Evolutionary conservation across 306 rosid species (phyloP), one percentile per base, ranked within the genome.

Genomic region (Dalbergia oliveri): DNA sequence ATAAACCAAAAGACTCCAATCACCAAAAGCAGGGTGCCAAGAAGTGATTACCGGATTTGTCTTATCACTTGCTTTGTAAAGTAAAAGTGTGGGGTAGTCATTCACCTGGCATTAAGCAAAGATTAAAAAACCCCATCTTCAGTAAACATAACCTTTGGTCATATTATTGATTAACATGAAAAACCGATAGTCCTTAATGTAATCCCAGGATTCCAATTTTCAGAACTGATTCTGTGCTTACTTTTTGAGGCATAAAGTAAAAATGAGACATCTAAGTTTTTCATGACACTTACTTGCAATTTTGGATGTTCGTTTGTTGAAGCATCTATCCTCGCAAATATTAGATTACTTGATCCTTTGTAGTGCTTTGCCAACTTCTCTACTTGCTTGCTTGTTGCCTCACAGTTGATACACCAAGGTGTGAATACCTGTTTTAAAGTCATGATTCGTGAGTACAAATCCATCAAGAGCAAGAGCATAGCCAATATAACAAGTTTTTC

Each of bases 391-490:
- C 80, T 90, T 21, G 85, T 93, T 72, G 90, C 79, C 84, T 95
- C 98, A 61, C 99, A 95, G 72, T 75, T 88, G 78, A 87, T 79
- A 84, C 99, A 95, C 99, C 99, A 93, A 37, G 99, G 98, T 13
- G 99, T 83, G 63, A 79, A 85, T 54, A 95, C 97, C 99, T 95
- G 84, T 85, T 87, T 81, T 84, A 75, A 26, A 78, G 76, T 64
- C 65, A 64, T 19, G 15, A 79, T 14, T 78, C 21, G 9, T 76
- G 45, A 72, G 53, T 39, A 39, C 54, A 60, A 81, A 44, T 62
- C 21, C 65, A 83, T 69, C 34, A 47, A 65, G 66, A 37, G 41
- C 23, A 6, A 79, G 68, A 65, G 45, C 77, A 37, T 65, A 78
- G 34, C 57, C 33, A 54, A 39, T 18, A 64, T 37, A 31, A 59